Conservation (phyloP, 2,329 filamentous ascomycete species). For the Setomelanomma holmii region DNA sequence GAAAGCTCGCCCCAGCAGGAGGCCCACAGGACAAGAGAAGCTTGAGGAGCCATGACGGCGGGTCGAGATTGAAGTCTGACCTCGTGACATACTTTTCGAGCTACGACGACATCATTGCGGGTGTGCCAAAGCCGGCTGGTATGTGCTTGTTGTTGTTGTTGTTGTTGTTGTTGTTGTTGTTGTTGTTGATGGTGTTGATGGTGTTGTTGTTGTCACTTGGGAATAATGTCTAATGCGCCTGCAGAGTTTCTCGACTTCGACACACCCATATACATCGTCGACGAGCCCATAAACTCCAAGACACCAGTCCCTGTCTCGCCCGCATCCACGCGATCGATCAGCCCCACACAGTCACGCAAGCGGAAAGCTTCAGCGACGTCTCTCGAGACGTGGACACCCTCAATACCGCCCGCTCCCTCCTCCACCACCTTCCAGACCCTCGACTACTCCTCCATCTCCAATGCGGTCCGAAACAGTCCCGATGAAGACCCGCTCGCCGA, state of each 20-base stretch:
- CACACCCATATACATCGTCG: constrained; percentile 74
- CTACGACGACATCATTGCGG: constrained; percentile 92
- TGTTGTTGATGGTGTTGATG: too few relatives aligned
- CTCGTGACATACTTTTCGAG: constrained; percentile 89
- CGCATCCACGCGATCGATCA: constrained; percentile 27
- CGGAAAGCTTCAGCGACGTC: constrained; percentile 21
- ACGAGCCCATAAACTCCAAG: constrained; percentile 55
- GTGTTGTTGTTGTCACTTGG: constrained; percentile 17
- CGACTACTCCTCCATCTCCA: constrained; percentile 51
- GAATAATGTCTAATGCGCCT: constrained; percentile 21
- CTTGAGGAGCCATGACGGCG: constrained; percentile 82
- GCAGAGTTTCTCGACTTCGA: constrained; percentile 75
- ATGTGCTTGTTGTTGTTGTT: constrained; percentile 40
- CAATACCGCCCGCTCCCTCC: constrained; percentile 29
- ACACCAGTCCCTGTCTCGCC: constrained; percentile 28
- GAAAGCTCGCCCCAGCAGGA: constrained; percentile 31
- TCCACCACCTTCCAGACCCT: constrained; percentile 48
- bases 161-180: constrained; percentile 25
- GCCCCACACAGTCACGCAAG: constrained; percentile 36
- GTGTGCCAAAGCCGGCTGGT: constrained; percentile 81
- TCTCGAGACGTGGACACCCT: constrained; percentile 19
- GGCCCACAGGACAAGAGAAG: constrained; percentile 70
- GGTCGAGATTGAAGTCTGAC: constrained; percentile 87
- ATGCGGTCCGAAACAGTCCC: constrained; percentile 41
- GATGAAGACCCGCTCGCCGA: constrained; percentile 63